phyloP scores from a whole-genome alignment of 495 filamentous ascomycete species.

The Annulohypoxylon maeteangense region DNA sequence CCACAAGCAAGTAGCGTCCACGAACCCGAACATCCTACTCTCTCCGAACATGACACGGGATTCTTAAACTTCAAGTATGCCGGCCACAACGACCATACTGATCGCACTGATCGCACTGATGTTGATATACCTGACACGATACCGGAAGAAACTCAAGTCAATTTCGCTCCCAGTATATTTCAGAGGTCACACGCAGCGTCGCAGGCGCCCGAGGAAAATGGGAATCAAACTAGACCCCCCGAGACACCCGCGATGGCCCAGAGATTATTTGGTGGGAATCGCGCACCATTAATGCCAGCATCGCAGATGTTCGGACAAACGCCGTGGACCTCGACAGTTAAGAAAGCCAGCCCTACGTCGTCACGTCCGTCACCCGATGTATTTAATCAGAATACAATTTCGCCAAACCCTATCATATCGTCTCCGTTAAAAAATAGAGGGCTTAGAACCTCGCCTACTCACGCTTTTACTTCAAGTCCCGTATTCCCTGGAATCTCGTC shows the following conservation, averaged over 20 bases:
- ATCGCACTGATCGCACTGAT: constrained; percentile 17
- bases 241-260: constrained; percentile 57
- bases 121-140: constrained; percentile 36
- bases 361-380: constrained; percentile 60
- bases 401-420: constrained; percentile 51
- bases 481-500: constrained; percentile 24
- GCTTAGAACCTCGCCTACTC: constrained; percentile 51
- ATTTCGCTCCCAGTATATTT: neutral
- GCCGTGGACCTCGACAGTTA: constrained; percentile 56
- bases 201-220: constrained; percentile 12
- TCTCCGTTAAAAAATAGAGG: constrained; percentile 58
- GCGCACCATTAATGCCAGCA: constrained; percentile 50
- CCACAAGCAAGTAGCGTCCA: constrained; percentile 39
- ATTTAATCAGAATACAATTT: constrained; percentile 51
- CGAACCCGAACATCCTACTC: constrained; percentile 38
- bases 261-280: constrained; percentile 45
- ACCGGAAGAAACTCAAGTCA: constrained; percentile 20
- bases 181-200: constrained; percentile 26
- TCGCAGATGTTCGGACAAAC: constrained; percentile 60
- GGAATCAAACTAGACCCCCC: constrained; percentile 37
- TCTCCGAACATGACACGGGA: constrained; percentile 51
- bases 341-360: constrained; percentile 58
- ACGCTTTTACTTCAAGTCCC: constrained; percentile 51
- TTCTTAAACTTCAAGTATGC: constrained; percentile 50
- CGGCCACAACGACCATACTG: too few relatives aligned